A percentile compares a stretch with the other conserved stretches of the same genome.
Conservation (phyloP, 2,329 filamentous ascomycete genomes). For the Aspergillus melleus region DNA sequence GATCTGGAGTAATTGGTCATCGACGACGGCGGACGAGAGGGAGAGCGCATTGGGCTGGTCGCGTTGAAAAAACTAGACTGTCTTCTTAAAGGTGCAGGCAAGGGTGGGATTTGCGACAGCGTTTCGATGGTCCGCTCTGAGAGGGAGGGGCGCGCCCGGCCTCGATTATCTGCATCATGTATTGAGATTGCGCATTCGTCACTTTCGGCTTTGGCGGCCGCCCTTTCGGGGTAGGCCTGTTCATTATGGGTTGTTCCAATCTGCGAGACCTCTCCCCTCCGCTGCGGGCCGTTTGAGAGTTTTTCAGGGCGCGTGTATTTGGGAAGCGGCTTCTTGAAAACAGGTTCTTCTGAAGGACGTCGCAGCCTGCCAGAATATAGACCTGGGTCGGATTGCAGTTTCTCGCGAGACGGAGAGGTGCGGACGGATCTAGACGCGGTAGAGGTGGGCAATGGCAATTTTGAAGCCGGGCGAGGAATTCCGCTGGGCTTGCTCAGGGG, state of each 20-base stretch:
- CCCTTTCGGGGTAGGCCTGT: constrained; percentile 14
- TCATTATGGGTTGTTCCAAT: constrained; percentile 21
- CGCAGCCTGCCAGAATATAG: constrained; percentile 38
- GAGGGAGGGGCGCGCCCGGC: constrained; percentile 45
- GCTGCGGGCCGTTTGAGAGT: constrained; percentile 14
- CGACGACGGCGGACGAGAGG: constrained; percentile 64
- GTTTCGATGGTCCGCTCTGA: constrained; percentile 86
- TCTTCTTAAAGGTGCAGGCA: constrained; percentile 67
- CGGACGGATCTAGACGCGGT: constrained; percentile 44
- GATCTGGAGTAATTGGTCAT: constrained; percentile 50
- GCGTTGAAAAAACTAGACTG: constrained; percentile 72
- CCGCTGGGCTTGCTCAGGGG: constrained; percentile 33
- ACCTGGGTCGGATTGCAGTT: constrained; percentile 43
- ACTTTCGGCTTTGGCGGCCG: constrained; percentile 8
- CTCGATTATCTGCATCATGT: constrained; percentile 25
- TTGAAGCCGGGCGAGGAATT: constrained; percentile 53
- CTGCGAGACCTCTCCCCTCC: constrained; percentile 22
- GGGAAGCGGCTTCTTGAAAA: constrained; percentile 37
- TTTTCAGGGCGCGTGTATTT: constrained; percentile 28
- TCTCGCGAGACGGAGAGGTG: constrained; percentile 50
- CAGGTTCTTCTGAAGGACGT: constrained; percentile 39
- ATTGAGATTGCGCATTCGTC: constrained; percentile 15
- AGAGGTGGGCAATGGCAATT: constrained; percentile 52
- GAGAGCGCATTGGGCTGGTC: constrained; percentile 60
- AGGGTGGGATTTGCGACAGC: constrained; percentile 73